Base-by-base conservation (phyloP, 2,329 filamentous ascomycete genomes). In the Xylariaceae sp. region DNA sequence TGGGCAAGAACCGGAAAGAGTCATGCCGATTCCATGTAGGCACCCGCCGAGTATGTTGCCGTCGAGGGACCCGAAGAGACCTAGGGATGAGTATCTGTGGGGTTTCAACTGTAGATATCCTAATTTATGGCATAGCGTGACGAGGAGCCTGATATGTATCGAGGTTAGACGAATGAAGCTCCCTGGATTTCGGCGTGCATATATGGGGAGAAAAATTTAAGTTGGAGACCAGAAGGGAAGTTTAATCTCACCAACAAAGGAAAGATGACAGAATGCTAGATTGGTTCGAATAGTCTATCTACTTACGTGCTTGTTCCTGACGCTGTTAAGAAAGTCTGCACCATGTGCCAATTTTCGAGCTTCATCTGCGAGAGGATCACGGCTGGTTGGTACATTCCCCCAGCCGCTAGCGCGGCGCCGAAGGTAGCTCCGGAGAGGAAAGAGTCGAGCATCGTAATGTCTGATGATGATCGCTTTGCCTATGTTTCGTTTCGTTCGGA, bases 11-110 rank as follows among this genome's bases (percentile, higher is more conserved):
- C 86, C 86, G 0, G 86, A 82, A 14, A 89, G 73, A 5, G 84
- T 79, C 86, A 90, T 88, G 53, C 87, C 87, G n/a, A 80, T 70
- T 31, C 87, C 87, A 23, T 88, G 79, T 2, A 89, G 72, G 14
- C 77, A 67, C 4, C 87, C 87, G 53, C 87, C 87, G 62, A 88
- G 63, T 43, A 89, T 71, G 69, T 90, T 90, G 53, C 85, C 87
- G 65, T 88, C 86, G 65, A 85, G 86, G 16, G 72, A 67, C 7
- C 75, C 74, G 62, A 86, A 79, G 65, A 86, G 73, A 49, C 79
- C 80, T 23, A 86, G 67, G 5, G 79, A 76, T 1, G 84, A 81
- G 29, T 79, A 79, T 54, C 74, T 71, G 8, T 84, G 81, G 0
- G 82, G 80, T 2, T 72, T 72, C 11, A 83, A 72, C 14, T 69